Conservation (phyloP, 106 monocot species). For the Narthecium ossifragum region DNA sequence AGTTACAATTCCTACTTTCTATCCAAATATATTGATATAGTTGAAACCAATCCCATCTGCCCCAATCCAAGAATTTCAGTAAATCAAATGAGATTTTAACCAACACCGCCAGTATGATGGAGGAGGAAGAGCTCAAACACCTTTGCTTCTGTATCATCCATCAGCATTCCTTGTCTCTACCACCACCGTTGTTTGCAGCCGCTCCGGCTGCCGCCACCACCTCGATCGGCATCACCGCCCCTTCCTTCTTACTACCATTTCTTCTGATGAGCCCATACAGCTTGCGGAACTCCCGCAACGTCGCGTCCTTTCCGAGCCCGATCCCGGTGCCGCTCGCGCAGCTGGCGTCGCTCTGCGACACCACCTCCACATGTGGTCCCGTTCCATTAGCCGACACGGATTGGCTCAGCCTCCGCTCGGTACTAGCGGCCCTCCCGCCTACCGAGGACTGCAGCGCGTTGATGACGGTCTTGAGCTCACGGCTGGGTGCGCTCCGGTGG, state of each 20-base stretch:
- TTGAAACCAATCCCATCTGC: too few relatives aligned
- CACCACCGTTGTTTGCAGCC: neutral
- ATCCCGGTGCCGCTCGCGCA: neutral
- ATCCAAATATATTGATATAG: too few relatives aligned
- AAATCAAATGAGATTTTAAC: too few relatives aligned
- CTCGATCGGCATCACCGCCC: neutral
- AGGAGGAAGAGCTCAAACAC: too few relatives aligned
- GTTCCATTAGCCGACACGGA: too few relatives aligned
- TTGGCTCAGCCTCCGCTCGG: neutral
- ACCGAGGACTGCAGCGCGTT: neutral
- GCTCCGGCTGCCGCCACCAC: neutral
- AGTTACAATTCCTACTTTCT: too few relatives aligned
- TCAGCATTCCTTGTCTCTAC: neutral
- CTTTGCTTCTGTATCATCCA: too few relatives aligned
- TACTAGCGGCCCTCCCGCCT: too few relatives aligned
- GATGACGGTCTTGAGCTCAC: constrained; percentile 4
- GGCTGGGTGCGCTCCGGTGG: constrained; percentile 9
- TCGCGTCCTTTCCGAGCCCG: constrained; percentile 1
- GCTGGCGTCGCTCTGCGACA: neutral
- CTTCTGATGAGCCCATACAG: constrained; percentile 4
- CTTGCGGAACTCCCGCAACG: constrained; percentile 3
- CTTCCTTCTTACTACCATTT: neutral
- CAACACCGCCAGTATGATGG: too few relatives aligned
- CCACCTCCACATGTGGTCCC: neutral
- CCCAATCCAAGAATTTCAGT: too few relatives aligned